These are phyloP conservation scores for Tetrahymena malaccensis DNA, from an alignment of 73 alveolate species.

Conservation along the genomic window DNA sequence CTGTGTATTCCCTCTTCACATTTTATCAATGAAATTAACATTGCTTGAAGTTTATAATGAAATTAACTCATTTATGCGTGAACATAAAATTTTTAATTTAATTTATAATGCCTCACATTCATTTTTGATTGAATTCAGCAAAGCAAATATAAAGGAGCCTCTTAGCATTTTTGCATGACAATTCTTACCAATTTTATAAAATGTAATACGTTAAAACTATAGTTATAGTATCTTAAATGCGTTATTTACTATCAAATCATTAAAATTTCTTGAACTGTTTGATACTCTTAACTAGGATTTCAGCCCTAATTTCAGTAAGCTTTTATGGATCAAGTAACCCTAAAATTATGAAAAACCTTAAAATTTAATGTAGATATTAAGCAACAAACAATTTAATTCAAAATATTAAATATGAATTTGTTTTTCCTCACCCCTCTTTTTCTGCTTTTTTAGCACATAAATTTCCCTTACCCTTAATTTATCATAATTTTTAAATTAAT, in stretches of 20 bases:
- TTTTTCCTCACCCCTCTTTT: neutral
- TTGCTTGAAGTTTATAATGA: neutral
- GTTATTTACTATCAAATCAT: neutral
- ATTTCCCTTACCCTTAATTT: neutral
- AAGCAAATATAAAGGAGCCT: neutral
- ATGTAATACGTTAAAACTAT: neutral
- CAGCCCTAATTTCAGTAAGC: neutral
- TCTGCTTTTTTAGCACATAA: neutral
- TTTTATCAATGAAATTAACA: neutral
- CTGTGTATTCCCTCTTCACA: neutral
- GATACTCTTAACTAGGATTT: neutral
- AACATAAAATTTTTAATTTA: neutral
- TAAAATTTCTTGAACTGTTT: neutral
- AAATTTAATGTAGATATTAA: neutral
- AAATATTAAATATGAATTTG: neutral
- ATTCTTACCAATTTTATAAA: neutral
- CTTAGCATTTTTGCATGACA: neutral
- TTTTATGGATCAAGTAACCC: neutral
- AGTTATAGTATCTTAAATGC: neutral
- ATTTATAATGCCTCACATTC: neutral
- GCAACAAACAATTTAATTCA: neutral
- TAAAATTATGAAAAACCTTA: neutral
- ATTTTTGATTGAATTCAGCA: neutral
- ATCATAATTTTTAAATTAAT: too few relatives aligned
- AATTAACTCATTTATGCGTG: neutral